phyloP scores from a whole-genome alignment of 148 eudicot species.

The Limonium bicolor region DNA sequence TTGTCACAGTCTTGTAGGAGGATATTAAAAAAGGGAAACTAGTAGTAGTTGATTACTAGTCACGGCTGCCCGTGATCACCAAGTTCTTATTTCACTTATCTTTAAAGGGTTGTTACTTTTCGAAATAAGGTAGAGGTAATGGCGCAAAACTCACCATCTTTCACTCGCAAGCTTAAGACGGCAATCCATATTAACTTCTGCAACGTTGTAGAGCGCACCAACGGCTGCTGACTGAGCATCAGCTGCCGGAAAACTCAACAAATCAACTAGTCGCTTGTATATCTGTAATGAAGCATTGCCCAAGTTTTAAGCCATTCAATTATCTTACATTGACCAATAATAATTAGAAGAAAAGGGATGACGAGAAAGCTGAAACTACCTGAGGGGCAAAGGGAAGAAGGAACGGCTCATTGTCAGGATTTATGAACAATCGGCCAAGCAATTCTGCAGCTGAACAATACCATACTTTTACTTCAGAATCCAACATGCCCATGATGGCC shows the following conservation, averaged over 20 bases:
- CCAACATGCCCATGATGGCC: conserved; percentile 78
- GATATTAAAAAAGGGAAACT: no score
- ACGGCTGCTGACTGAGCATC: conserved; percentile 97
- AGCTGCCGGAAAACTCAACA: conserved; percentile 55
- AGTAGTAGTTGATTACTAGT: no score
- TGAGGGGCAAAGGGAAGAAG: conserved; percentile 74
- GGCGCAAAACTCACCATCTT: conserved; percentile 42
- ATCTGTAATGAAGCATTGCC: conserved; percentile 37
- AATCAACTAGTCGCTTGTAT: conserved; percentile 70
- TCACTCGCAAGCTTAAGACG: conserved; percentile 81
- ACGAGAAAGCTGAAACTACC: conserved; percentile 23
- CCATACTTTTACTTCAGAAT: conserved; percentile 76
- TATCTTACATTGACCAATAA: neutral
- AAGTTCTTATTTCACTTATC: neutral
- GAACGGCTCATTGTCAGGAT: conserved; percentile 90
- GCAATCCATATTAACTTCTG: conserved; percentile 87
- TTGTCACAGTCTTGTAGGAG: no score
- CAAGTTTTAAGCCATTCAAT: neutral
- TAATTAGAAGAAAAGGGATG: neutral
- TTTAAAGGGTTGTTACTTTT: no score
- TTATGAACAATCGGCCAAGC: conserved; percentile 73
- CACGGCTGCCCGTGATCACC: no score
- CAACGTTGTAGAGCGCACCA: conserved; percentile 83
- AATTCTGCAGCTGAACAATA: conserved; percentile 94
- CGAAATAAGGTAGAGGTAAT: neutral